Percentiles rank a stretch among this genome's conserved stretches.
Conservation (phyloP, 1,139 yeast genomes). For the Blastobotrys niveus region DNA sequence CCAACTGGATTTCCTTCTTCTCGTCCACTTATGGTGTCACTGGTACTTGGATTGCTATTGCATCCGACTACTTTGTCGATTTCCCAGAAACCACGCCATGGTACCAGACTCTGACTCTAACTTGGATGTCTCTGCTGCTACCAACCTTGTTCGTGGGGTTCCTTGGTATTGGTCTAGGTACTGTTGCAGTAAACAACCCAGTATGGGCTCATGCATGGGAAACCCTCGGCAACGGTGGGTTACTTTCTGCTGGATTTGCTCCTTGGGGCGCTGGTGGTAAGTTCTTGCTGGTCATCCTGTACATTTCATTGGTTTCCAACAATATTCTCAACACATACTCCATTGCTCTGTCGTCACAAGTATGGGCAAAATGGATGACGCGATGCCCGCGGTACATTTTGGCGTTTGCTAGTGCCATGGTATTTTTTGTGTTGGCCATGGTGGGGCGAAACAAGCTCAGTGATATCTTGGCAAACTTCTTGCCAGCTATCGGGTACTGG, state of each 20-base stretch:
- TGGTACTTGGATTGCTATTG: slow-evolving; percentile 85
- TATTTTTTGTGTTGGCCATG: slow-evolving; percentile 49
- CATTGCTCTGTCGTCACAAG: slow-evolving; percentile 73
- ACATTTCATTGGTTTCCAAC: slow-evolving; percentile 72
- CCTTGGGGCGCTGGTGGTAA: slow-evolving; percentile 80
- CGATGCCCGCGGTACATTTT: slow-evolving; percentile 75
- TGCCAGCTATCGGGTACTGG: slow-evolving; percentile 97
- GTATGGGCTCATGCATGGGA: slow-evolving; percentile 57
- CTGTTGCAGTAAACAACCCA: slow-evolving; percentile 55
- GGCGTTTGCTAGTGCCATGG: slow-evolving; percentile 58
- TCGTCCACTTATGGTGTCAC: slow-evolving; percentile 74
- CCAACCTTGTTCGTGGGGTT: slow-evolving; percentile 80
- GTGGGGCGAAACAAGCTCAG: slow-evolving; percentile 76
- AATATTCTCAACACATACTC: slow-evolving; percentile 79
- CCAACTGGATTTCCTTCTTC: slow-evolving; percentile 69
- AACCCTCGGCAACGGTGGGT: slow-evolving; percentile 69
- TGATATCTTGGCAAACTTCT: slow-evolving; percentile 72
- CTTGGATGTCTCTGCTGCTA: slow-evolving; percentile 60
- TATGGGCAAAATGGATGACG: slow-evolving; percentile 57
- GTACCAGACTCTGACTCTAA: slow-evolving; percentile 49
- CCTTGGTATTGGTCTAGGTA: slow-evolving; percentile 64
- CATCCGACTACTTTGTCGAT: slow-evolving; percentile 77
- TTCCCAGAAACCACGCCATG: slow-evolving; percentile 72
- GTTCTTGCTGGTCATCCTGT: slow-evolving; percentile 61
- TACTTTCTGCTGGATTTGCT: slow-evolving; percentile 58